Conservation (phyloP, 305 asterid species). For the Fraxinus baroniana region DNA sequence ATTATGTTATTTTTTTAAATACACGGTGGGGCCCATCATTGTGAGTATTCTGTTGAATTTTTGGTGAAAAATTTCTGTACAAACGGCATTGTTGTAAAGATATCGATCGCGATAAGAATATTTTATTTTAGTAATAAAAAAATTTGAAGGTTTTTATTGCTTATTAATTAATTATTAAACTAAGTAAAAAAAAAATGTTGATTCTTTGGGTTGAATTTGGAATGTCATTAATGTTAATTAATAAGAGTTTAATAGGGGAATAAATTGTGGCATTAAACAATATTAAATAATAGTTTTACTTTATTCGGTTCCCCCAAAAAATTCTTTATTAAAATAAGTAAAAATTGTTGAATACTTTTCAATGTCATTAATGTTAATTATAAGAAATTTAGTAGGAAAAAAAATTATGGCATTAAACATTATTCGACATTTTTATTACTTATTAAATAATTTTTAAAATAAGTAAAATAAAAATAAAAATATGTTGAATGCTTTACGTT, state of each 20-base stretch:
- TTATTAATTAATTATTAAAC: too few species aligned
- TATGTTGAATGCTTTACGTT: neutral
- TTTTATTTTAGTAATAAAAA: too few species aligned
- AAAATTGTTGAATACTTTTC: neutral
- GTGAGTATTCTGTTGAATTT: too few species aligned
- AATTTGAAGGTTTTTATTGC: neutral
- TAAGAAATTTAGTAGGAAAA: neutral
- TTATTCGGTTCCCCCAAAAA: neutral
- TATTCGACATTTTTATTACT: too few species aligned
- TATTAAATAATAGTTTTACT: neutral
- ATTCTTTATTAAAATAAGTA: neutral
- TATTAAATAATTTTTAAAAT: too few species aligned
- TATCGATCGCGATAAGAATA: too few species aligned
- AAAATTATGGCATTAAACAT: neutral
- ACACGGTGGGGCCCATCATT: too few species aligned
- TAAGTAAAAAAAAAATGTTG: neutral
- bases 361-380: neutral
- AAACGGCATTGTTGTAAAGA: neutral
- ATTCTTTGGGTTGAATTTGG: neutral
- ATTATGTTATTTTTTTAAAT: too few species aligned
- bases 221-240: neutral
- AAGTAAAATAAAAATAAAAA: neutral
- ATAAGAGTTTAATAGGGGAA: neutral
- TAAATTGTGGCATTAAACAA: neutral
- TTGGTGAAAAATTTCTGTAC: too few species aligned